Base-by-base conservation (phyloP, 768 basidiomycete genomes). In the Tricholoma sp. region DNA sequence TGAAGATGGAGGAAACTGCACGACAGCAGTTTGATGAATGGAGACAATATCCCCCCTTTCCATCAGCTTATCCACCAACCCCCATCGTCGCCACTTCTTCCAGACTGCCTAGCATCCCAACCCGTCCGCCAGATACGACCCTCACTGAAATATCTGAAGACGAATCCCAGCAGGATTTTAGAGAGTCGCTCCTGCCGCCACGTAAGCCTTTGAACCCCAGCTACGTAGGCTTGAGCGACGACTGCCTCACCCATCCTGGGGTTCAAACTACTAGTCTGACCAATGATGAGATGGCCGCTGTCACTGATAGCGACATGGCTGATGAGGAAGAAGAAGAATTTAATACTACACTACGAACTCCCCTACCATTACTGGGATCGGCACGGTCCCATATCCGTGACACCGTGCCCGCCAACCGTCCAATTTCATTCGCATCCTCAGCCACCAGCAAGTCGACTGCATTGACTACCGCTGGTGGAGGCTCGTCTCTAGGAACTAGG, bases 41-140 rank as follows among this genome's bases (percentile, higher is more conserved):
- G 87, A 72, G 85, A 56, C 74, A 81, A 66, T 91, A 89, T 62
- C 88, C 88, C 11, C 75, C 84, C 16, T 85, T 89, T 53, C 89
- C 89, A 29, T 83, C 89, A 4, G 89, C 89, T 32, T 91, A 91
- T 64, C 88, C 88, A 8, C 76, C 86, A 0, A 89, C 86, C 12
- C 88, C 87, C 10, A 62, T 83, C n/a, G 72, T 72, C 19, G 68
- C 70, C 18, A 47, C 62, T 16, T 68, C 75, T 3, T 63, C 74
- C 22, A 68, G 65, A 18, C 72, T 74, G 11, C 57, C 60, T 22
- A 52, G 22, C 31, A 45, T 55, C 55, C 39, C 27, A 49, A 24
- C 49, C 16, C 37, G 19, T 11, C 56, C 64, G 2, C 6, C 52
- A 58, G 21, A 65, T 63, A 29, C 68, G 67, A 29, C 34, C 8